These are phyloP conservation scores for Escallonia rubra DNA, from an alignment of 129 eudicot species.

Conservation along the genomic window DNA sequence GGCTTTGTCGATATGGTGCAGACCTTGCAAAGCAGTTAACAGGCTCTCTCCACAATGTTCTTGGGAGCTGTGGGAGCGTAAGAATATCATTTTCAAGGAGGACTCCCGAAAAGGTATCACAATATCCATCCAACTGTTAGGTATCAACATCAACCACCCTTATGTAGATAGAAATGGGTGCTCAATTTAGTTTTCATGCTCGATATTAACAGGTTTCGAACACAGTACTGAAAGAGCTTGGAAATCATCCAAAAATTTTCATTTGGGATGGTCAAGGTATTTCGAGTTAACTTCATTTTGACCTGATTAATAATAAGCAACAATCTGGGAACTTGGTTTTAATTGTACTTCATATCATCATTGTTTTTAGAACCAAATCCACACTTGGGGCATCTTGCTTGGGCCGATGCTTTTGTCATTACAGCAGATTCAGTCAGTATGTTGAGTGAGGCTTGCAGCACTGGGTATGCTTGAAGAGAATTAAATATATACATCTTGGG, in stretches of 20 bases:
- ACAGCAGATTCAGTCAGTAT: constrained; percentile 94
- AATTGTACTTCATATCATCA: constrained; percentile 4
- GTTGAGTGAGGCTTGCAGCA: constrained; percentile 96
- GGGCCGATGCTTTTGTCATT: constrained; percentile 92
- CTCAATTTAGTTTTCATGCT: background rate
- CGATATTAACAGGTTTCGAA: constrained; percentile 48
- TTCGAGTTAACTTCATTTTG: constrained; percentile 4
- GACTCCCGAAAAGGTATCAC: constrained; percentile 77
- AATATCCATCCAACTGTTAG: background rate
- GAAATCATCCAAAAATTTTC: constrained; percentile 56
- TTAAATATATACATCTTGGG: background rate
- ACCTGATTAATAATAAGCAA: background rate
- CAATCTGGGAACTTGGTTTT: background rate
- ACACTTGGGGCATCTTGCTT: constrained; percentile 93
- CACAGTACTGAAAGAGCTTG: constrained; percentile 62
- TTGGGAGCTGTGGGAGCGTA: constrained; percentile 82
- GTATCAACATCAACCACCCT: too few relatives aligned
- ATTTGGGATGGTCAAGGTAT: constrained; percentile 92
- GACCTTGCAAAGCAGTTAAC: constrained; percentile 81
- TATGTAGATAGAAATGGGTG: constrained; percentile 2
- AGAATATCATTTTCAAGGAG: constrained; percentile 94
- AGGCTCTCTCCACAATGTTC: constrained; percentile 59
- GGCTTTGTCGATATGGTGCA: constrained; percentile 70
- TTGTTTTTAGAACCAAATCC: constrained; percentile 73
- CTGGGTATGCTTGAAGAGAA: constrained; percentile 55